phyloP scores from a whole-genome alignment of 306 rosid genomes.

The Lotus japonicus region DNA sequence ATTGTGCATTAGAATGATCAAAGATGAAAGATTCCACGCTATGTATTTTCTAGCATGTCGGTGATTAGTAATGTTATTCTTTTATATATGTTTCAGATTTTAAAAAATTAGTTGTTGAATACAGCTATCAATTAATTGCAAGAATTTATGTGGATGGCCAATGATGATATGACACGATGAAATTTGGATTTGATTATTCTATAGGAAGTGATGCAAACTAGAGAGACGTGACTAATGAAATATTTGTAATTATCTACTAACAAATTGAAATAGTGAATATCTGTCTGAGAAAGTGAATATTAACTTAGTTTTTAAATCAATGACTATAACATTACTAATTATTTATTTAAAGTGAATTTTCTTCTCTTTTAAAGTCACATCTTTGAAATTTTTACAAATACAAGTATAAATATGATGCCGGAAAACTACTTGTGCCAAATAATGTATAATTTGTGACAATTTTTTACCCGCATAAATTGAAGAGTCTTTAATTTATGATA shows the following conservation, averaged over 20 bases:
- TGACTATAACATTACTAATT: no score
- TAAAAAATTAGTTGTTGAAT: constrained; percentile 35
- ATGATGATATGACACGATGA: not conserved
- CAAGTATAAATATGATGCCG: no score
- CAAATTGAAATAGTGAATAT: no score
- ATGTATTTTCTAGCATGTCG: constrained; percentile 27
- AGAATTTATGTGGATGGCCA: constrained; percentile 17
- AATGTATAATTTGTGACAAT: no score
- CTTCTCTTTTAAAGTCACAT: not conserved
- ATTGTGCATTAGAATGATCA: constrained; percentile 25
- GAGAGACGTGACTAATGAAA: not conserved
- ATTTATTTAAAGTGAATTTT: not conserved
- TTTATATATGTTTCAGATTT: not conserved
- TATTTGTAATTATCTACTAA: no score
- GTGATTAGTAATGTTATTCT: constrained; percentile 21
- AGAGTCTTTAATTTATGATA: no score
- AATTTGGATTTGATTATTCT: not conserved
- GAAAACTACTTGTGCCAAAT: no score
- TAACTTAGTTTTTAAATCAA: no score
- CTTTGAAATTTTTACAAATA: not conserved
- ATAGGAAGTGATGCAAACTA: not conserved
- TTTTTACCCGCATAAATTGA: no score
- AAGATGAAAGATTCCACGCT: constrained; percentile 8
- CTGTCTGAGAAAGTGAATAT: no score
- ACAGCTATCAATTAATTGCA: constrained; percentile 31